phyloP scores from a whole-genome alignment of 2,329 filamentous ascomycete species.

The Parascedosporium putredinis region DNA sequence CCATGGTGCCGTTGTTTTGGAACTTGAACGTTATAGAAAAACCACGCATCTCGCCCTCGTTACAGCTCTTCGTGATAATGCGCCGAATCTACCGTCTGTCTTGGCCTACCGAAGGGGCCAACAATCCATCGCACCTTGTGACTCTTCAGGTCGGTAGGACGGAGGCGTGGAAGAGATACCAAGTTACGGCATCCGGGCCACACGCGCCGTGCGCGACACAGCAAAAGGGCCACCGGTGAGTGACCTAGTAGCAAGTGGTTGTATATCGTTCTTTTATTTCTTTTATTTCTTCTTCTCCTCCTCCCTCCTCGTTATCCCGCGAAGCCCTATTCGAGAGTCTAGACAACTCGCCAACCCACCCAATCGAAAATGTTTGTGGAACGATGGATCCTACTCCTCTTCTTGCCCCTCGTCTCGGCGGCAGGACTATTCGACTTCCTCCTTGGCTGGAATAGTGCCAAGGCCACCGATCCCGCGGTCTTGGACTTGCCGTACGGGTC shows the following conservation, averaged over 20 bases:
- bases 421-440: not conserved
- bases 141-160: not conserved
- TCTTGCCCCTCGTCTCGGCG: not conserved
- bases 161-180: not conserved
- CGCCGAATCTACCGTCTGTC: too few species aligned
- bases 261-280: too few species aligned
- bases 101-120: too few species aligned
- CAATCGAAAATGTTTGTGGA: not conserved
- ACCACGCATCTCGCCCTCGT: too few species aligned
- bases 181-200: not conserved
- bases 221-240: not conserved
- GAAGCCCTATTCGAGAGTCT: too few species aligned
- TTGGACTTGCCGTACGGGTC: constrained; percentile 12
- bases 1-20: too few species aligned
- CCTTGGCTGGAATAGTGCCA: not conserved
- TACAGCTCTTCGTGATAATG: too few species aligned
- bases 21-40: too few species aligned
- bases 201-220: not conserved
- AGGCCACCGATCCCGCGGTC: constrained; percentile 7
- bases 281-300: too few species aligned
- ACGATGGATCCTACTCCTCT: not conserved
- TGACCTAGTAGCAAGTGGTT: not conserved
- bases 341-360: too few species aligned
- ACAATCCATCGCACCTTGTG: too few species aligned
- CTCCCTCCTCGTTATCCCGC: too few species aligned